A percentile compares a stretch with the other conserved stretches of the same genome.
Conservation (phyloP, 169 alveolate species). For the Cryptosporidium xiaoi region DNA sequence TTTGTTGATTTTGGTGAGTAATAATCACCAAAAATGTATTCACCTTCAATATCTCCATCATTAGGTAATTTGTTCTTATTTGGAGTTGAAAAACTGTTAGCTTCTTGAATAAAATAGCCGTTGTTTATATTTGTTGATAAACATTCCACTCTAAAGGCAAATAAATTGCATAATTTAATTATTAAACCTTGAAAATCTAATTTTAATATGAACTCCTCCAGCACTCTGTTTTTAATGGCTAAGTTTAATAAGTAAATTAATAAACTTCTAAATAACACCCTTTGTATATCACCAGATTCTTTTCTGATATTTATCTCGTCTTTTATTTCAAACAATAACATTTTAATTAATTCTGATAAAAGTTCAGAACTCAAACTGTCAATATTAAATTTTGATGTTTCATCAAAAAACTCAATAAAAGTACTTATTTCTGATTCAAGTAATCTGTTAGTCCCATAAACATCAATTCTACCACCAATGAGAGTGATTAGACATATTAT, state of each 20-base stretch:
- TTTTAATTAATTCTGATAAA: background rate
- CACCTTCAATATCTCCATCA: slow-evolving; percentile 11
- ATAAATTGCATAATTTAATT: slow-evolving; percentile 33
- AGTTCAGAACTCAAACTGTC: slow-evolving; percentile 1
- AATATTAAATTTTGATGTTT: background rate
- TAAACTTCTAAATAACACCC: slow-evolving; percentile 48
- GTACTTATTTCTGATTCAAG: slow-evolving; percentile 34
- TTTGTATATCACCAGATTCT: slow-evolving; percentile 49
- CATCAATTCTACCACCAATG: slow-evolving; percentile 13
- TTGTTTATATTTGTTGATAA: slow-evolving; percentile 35
- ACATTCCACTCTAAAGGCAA: slow-evolving; percentile 44
- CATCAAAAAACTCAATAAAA: background rate
- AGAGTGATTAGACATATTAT: slow-evolving; percentile 20
- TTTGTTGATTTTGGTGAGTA: slow-evolving; percentile 8
- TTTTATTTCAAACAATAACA: slow-evolving; percentile 34
- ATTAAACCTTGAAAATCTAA: slow-evolving; percentile 11
- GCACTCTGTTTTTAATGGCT: background rate
- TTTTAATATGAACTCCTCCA: background rate
- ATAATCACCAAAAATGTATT: background rate
- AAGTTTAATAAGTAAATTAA: slow-evolving; percentile 15
- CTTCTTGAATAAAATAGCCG: background rate
- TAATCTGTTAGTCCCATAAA: background rate
- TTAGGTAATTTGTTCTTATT: slow-evolving; percentile 24
- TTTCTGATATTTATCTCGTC: slow-evolving; percentile 24
- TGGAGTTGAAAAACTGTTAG: slow-evolving; percentile 7